These are phyloP conservation scores for Penicillium italicum DNA, from an alignment of 2,329 filamentous ascomycete species.

Conservation along the genomic window DNA sequence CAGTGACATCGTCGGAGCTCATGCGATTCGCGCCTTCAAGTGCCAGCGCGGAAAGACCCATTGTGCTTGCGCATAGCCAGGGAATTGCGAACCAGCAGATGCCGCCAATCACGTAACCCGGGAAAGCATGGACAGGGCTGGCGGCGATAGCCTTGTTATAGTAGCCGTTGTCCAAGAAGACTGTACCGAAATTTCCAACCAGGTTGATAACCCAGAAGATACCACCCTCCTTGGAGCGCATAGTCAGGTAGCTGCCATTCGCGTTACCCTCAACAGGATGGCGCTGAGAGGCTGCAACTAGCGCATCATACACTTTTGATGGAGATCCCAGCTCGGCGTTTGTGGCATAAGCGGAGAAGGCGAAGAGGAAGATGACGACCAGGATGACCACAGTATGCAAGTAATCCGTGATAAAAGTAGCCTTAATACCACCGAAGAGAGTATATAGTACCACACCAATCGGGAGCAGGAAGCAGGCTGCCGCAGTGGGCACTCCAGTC, in stretches of 20 bases:
- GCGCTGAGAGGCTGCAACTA: conserved; percentile 62
- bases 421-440: conserved; percentile 71
- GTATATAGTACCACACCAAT: conserved; percentile 80
- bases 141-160: conserved; percentile 94
- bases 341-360: conserved; percentile 76
- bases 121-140: conserved; percentile 76
- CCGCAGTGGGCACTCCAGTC: conserved; percentile 71
- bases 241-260: conserved; percentile 79
- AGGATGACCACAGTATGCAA: conserved; percentile 72
- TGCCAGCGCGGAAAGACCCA: conserved; percentile 77
- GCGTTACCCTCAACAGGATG: conserved; percentile 79
- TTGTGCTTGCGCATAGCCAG: conserved; percentile 82
- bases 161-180: conserved; percentile 82
- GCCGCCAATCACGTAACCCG: conserved; percentile 83
- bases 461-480: conserved; percentile 79
- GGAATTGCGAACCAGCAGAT: conserved; percentile 91
- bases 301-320: conserved; percentile 69
- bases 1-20: conserved; percentile 68
- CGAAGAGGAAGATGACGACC: conserved; percentile 80
- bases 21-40: conserved; percentile 75
- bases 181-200: conserved; percentile 59
- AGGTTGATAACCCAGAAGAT: conserved; percentile 93
- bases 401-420: conserved; percentile 81
- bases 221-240: conserved; percentile 74
- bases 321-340: conserved; percentile 71